Percentiles rank a stretch among this genome's conserved stretches.
Evolutionary conservation across 768 basidiomycete species (phyloP).

Genomic region (Cyathus striatus): DNA sequence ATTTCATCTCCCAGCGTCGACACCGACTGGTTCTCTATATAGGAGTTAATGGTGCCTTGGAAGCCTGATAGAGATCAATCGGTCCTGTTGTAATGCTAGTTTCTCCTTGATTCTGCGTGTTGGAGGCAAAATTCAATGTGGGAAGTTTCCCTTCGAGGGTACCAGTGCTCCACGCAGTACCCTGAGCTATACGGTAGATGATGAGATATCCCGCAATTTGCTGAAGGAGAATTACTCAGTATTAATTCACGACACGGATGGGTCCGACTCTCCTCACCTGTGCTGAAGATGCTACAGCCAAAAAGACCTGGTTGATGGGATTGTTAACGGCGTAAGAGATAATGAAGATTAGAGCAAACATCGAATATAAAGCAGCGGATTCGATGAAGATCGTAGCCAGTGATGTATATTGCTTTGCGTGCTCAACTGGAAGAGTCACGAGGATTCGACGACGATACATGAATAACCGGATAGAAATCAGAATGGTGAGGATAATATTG

Average conservation of each 20-base stretch:
- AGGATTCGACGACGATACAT: conserved; percentile 24
- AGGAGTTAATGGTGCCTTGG: too few species aligned
- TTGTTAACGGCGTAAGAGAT: conserved; percentile 32
- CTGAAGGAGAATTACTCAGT: conserved; percentile 14
- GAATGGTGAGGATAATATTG: conserved; percentile 34
- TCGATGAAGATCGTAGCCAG: conserved; percentile 34
- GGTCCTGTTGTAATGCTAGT: not conserved
- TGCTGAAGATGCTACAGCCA: conserved; percentile 23
- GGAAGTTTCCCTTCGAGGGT: conserved; percentile 16
- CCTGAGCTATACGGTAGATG: conserved; percentile 41
- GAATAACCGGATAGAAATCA: conserved; percentile 29
- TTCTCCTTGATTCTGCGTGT: not conserved
- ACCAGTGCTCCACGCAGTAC: conserved; percentile 33
- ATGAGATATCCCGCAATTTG: conserved; percentile 43
- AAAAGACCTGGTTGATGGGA: conserved; percentile 34
- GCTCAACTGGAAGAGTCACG: conserved; percentile 22
- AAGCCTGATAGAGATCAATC: too few species aligned
- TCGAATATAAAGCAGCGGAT: conserved; percentile 38
- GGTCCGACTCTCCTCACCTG: too few species aligned
- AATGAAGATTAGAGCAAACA: conserved; percentile 33
- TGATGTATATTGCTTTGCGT: conserved; percentile 30
- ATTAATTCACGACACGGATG: not conserved
- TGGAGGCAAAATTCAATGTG: conserved; percentile 8
- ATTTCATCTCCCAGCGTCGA: too few species aligned
- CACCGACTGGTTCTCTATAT: too few species aligned